phyloP scores from a whole-genome alignment of 208 protist species.

The Phytomonas sp. region DNA sequence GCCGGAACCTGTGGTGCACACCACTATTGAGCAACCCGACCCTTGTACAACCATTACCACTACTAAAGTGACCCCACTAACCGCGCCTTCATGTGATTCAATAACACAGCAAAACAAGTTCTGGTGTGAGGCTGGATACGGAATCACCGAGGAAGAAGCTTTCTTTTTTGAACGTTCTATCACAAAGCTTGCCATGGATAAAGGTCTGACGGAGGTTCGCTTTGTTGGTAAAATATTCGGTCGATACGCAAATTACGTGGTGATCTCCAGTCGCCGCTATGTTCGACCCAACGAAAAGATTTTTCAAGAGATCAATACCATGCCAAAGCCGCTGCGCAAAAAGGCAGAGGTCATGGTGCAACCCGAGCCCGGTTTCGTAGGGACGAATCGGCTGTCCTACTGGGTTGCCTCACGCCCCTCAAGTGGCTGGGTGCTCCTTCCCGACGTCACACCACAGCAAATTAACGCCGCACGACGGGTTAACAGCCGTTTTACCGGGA shows the following conservation, averaged over 20 bases:
- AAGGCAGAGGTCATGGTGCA: constrained; percentile 76
- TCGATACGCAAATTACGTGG: constrained; percentile 68
- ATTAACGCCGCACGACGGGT: constrained; percentile 83
- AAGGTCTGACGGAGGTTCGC: constrained; percentile 73
- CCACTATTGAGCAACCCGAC: constrained; percentile 83
- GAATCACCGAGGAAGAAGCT: constrained; percentile 74
- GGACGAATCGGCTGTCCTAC: constrained; percentile 85
- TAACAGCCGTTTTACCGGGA: constrained; percentile 86
- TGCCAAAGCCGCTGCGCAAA: constrained; percentile 79
- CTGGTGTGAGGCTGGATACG: constrained; percentile 63
- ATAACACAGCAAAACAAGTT: constrained; percentile 68
- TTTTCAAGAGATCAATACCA: constrained; percentile 82
- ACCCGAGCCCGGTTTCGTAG: constrained; percentile 74
- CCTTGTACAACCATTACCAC: constrained; percentile 88
- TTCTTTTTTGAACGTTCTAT: constrained; percentile 87
- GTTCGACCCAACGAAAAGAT: constrained; percentile 64
- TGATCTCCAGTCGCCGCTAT: constrained; percentile 74
- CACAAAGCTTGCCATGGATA: constrained; percentile 82
- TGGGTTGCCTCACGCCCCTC: constrained; percentile 82
- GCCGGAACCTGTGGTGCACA: constrained; percentile 66
- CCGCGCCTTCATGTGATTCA: constrained; percentile 64
- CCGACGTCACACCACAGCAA: constrained; percentile 91
- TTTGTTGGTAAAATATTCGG: constrained; percentile 92
- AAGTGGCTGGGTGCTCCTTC: constrained; percentile 72
- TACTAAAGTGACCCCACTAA: constrained; percentile 71